Evolutionary conservation across 345 rosid species (phyloP).

Genomic region (Ricinus communis): DNA sequence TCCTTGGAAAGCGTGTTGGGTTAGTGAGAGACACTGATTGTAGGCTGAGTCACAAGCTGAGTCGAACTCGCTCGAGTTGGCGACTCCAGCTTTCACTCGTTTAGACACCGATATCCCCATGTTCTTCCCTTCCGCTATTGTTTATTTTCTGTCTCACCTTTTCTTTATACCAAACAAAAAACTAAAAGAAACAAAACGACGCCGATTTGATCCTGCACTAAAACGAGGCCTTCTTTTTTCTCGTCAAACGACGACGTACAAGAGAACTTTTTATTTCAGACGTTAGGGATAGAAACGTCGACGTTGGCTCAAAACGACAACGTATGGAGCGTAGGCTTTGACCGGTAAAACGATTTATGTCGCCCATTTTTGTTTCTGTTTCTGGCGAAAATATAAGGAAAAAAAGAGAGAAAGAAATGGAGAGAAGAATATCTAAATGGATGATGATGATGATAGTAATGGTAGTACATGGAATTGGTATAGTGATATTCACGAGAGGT

Average conservation of each 20-base stretch:
- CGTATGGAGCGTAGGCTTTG: too few relatives aligned
- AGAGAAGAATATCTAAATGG: constrained; percentile 14
- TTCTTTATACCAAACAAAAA: not conserved
- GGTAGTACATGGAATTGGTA: constrained; percentile 52
- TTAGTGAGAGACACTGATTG: constrained; percentile 59
- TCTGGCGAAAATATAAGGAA: not conserved
- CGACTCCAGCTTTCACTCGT: constrained; percentile 46
- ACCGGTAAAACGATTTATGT: too few relatives aligned
- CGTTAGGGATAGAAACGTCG: too few relatives aligned
- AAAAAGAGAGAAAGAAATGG: constrained; percentile 8
- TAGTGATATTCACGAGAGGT: constrained; percentile 73
- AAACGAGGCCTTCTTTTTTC: too few relatives aligned
- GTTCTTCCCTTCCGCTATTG: not conserved
- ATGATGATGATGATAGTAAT: constrained; percentile 27
- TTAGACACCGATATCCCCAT: constrained; percentile 66
- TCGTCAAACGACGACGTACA: too few relatives aligned
- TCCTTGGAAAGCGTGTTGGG: constrained; percentile 73
- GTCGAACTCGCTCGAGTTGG: constrained; percentile 49
- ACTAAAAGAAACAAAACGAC: too few relatives aligned
- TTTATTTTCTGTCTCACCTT: not conserved
- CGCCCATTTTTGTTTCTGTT: too few relatives aligned
- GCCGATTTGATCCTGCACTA: too few relatives aligned
- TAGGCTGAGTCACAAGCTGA: constrained; percentile 66
- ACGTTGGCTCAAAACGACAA: too few relatives aligned
- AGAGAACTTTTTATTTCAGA: too few relatives aligned